Evolutionary conservation across 306 rosid genomes (phyloP), one percentile per base, ranked within the genome.

Genomic region (Pachyrhizus erosus): DNA sequence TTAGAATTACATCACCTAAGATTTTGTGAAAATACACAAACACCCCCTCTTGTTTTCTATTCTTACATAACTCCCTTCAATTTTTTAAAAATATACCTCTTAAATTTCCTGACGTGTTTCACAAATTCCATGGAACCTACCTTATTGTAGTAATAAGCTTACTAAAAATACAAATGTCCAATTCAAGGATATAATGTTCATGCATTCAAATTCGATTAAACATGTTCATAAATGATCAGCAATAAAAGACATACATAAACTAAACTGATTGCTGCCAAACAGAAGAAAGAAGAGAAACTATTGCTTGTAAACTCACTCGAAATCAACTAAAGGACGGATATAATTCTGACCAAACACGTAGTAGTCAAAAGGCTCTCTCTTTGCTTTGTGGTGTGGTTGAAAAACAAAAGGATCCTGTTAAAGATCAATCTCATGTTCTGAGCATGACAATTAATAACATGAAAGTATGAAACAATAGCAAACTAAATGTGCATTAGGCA

Each of bases 311-410:
- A 86, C 92, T 86, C 82, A 93, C 99, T 88, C 84, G 91, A 88
- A 93, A 91, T 96, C 97, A 80, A 93, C 86, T 81, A 96, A 81
- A 57, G 99, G 99, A 75, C 97, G 98, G 66, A 96, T 87, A 84
- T 93, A 96, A 82, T 91, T 92, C 84, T 96, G 99, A 68, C 99
- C 99, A 76, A 96, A 92, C 81, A 49, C 81, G 83, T 91, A 96
- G 90, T 96, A 96, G 90, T 96, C 99, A 89, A 91, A 96, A 80
- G 99, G 99, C 84, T 91, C 92, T 80, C 99, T 89, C 84, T 92
- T 76, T 73, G 98, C 99, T 84, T 90, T 92, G 92, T 96, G 99
- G 84, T 87, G 65, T 77, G 99, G 88, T 77, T 89, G 64, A 87
- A 96, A 96, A 86, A 84, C 91, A 90, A 90, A 96, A 60, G 99